Evolutionary conservation across 176 grass and related monocot genomes (phyloP).

Genomic region (Oryza glumipatula): DNA sequence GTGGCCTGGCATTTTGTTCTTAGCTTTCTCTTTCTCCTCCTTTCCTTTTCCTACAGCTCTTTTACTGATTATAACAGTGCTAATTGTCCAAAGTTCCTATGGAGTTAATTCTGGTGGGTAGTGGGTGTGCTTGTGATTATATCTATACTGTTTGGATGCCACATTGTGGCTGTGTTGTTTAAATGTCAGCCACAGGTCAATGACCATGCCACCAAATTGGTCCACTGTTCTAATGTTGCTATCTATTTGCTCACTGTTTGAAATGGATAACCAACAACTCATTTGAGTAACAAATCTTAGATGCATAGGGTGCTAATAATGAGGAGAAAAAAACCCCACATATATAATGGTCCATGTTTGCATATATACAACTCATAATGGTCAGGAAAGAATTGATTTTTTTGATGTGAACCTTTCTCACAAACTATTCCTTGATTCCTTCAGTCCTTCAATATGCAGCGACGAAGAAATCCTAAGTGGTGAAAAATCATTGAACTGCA

Average conservation of each 20-base stretch:
- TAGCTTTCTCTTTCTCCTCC: constrained; percentile 8
- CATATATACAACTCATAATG: constrained; percentile 17
- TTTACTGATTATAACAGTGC: constrained; percentile 47
- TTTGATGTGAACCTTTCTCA: constrained; percentile 18
- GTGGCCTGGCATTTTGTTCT: constrained; percentile 43
- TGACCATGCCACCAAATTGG: constrained; percentile 33
- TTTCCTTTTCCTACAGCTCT: constrained; percentile 35
- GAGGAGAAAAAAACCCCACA: not conserved
- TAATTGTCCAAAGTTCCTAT: constrained; percentile 40
- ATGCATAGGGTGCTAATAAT: not conserved
- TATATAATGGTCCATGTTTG: constrained; percentile 1
- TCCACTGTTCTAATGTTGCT: constrained; percentile 36
- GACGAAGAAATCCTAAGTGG: not conserved
- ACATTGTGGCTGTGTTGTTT: constrained; percentile 34
- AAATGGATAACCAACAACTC: not conserved
- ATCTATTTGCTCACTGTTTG: constrained; percentile 13
- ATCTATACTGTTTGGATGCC: constrained; percentile 31
- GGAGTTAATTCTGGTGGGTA: constrained; percentile 31
- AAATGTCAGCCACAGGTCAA: constrained; percentile 30
- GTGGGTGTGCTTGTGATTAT: constrained; percentile 40
- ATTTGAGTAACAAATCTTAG: not conserved
- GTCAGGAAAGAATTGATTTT: constrained; percentile 30
- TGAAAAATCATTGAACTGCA: constrained; percentile 33
- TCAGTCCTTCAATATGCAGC: not conserved
- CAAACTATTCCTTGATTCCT: not conserved